Evolutionary conservation across 352 stramenopile species (phyloP), one percentile per base, ranked within the genome.

Genomic region (Sclerospora graminicola): DNA sequence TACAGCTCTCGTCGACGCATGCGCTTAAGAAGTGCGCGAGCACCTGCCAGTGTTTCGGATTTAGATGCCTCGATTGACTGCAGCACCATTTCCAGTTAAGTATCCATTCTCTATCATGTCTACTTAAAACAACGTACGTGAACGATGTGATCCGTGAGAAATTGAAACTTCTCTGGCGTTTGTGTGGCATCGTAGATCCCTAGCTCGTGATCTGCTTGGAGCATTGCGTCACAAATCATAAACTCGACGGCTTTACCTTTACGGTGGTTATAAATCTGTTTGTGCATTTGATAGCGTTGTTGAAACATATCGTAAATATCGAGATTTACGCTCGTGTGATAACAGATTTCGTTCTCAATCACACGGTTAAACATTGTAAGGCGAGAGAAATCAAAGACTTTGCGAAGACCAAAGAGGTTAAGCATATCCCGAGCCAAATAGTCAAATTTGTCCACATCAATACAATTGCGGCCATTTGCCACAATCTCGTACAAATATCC

Each of bases 381-480:
- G 0, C 82, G 61, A 20, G 66, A 72, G 33, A 83, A 88, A 48
- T 92, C 71, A 48, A 84, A 90, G 29, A 66, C 67, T 31, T 84
- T 88, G 33, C 69, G 66, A 46, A 88, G 57, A 18, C 83, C 82
- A 43, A 89, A 89, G 6, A 92, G 62, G 55, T 90, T 86, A 28
- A 86, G 60, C 63, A 87, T 88, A 61, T 96, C 82, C 6, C 84
- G 72, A 10, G 81, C 72, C 23, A 95, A 54, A 57, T 96, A 96
- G 60, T 96, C 85, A 35, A 94, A 92, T 63, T 96, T 96, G 66
- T 96, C 85, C 24, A 94, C 81, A 52, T 96, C 85, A 38, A 96
- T 89, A 55, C 81, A 84, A 63, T 92, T 96, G 48, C 81, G 72
- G 19, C 78, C 82, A 45, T 96, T 96, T 0, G 79, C 81, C 29